Evolutionary conservation across 2,329 filamentous ascomycete species (phyloP).

Genomic region (Penicillium sp.): DNA sequence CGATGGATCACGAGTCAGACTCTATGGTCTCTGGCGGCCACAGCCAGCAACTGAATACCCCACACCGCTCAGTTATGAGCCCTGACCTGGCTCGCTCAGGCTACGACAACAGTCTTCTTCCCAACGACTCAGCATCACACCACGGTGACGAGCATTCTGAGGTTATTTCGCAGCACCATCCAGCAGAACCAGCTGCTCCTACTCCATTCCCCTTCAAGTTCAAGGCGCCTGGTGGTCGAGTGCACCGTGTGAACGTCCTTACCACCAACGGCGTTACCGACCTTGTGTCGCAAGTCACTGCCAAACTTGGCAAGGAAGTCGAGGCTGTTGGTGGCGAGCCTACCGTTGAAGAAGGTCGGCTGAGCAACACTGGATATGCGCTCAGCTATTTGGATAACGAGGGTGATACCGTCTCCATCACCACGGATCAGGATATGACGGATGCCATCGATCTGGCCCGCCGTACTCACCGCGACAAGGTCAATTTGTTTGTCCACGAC

Average conservation of each 20-base stretch:
- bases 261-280: conserved; percentile 76
- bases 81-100: conserved; percentile 63
- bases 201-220: conserved; percentile 96
- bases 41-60: conserved; percentile 67
- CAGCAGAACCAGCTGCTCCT: conserved; percentile 61
- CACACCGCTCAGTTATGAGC: conserved; percentile 74
- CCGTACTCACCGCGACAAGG: conserved; percentile 77
- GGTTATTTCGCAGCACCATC: conserved; percentile 57
- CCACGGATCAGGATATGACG: conserved; percentile 85
- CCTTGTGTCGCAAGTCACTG: conserved; percentile 71
- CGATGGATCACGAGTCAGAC: conserved; percentile 89
- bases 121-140: conserved; percentile 92
- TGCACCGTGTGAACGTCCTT: conserved; percentile 84
- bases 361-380: conserved; percentile 77
- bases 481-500: conserved; percentile 95
- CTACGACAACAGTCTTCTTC: conserved; percentile 73
- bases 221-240: conserved; percentile 91
- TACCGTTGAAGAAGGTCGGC: conserved; percentile 71
- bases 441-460: conserved; percentile 86
- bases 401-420: conserved; percentile 94
- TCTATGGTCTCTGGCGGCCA: conserved; percentile 91
- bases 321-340: conserved; percentile 81
- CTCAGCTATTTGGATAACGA: conserved; percentile 96
- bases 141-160: conserved; percentile 75
- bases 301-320: conserved; percentile 81